Conservation (phyloP, 2,329 filamentous ascomycete species). For the Macrophomina tecta region DNA sequence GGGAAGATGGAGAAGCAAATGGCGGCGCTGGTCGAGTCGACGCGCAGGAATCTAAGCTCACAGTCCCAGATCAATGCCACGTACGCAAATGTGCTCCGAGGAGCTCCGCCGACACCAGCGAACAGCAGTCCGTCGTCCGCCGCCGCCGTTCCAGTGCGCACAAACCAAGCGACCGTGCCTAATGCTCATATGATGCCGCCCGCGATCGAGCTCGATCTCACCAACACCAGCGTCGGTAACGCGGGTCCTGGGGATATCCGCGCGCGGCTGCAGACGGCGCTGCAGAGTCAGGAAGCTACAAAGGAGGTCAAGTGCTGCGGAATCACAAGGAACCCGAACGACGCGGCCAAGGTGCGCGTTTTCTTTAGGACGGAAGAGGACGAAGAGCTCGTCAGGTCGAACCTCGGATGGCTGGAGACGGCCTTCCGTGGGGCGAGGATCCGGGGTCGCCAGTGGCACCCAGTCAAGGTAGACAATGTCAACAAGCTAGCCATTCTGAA, state of each 20-base stretch:
- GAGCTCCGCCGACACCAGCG: neutral
- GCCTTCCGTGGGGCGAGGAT: conserved; percentile 2
- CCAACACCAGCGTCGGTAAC: neutral
- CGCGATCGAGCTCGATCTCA: neutral
- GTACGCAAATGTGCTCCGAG: neutral
- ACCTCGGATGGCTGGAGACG: neutral
- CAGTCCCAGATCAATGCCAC: neutral
- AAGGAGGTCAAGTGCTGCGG: neutral
- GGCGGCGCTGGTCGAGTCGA: neutral
- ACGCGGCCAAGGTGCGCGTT: neutral
- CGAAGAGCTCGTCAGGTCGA: conserved; percentile 2
- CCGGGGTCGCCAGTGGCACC: neutral
- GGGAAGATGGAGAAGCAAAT: neutral
- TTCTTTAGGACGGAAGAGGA: neutral
- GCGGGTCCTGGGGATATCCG: neutral
- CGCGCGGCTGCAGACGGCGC: neutral
- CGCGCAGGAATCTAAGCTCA: neutral
- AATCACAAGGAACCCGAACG: neutral
- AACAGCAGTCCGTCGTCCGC: neutral
- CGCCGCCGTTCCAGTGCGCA: neutral
- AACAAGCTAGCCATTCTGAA: neutral
- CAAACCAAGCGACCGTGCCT: neutral
- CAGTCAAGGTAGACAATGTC: conserved; percentile 3
- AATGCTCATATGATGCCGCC: neutral
- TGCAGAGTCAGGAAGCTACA: neutral